Base-by-base conservation (phyloP, 371 early-diverging fungal genomes). In the Dentiscutata heterogama region DNA sequence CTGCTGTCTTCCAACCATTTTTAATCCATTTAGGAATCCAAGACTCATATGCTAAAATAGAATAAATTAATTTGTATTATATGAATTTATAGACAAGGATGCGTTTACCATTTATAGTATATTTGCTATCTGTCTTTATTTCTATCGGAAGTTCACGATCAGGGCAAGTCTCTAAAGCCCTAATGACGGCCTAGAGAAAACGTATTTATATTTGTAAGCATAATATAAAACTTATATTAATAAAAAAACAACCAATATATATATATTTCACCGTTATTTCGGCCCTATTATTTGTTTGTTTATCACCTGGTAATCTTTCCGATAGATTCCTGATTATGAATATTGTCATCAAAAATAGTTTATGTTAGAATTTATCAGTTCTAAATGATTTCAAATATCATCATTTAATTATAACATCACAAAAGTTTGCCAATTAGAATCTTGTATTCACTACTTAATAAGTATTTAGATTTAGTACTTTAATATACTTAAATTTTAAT, bases 201-300 rank as follows among this genome's bases (percentile, higher is more conserved):
- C 1, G 50, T 22, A 20, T 20, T 58, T 3, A 58, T 22, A 8
- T n/a, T 58, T 58, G 22, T 58, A n/a, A 27, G 20, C 64, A 64
- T 22, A 27, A 4, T 3, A 29, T 6, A 10, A 3, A 72, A 53
- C 14, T 1, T 16, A 27, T 39, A 7, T 51, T 42, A 35, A 58
- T n/a, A 10, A 42, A 42, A 42, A 42, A 35, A 53, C 0, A 22
- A 54, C 16, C 18, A 58, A 53, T 18, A 27, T 58, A 22, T 7
- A 64, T 31, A 68, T 65, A 74, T 73, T 16, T 81, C 83, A 89
- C 94, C 84, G 85, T 89, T 14, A 96, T 86, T 84, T 97, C 97
- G 5, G 97, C 97, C 16, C 97, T 88, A 85, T 96, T 95, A 87
- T 96, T 97, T 1, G 97, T 96, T 79, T 95, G 96, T 22, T 86